Evolutionary conservation across 2,329 filamentous ascomycete genomes (phyloP).

Genomic region (Colletotrichum simmondsii): DNA sequence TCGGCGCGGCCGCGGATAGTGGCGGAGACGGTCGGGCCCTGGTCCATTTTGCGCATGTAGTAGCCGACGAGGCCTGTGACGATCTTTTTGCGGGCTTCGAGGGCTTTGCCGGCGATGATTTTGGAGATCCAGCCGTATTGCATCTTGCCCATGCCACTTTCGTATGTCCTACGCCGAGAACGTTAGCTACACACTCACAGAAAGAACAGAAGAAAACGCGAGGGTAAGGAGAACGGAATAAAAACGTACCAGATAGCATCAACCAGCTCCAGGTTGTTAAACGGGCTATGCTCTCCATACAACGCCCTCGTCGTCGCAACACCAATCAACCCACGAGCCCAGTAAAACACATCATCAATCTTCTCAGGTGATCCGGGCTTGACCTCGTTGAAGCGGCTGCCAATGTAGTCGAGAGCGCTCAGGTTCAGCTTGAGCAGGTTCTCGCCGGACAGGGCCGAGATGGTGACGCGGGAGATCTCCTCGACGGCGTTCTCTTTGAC

Average conservation of each 20-base stretch:
- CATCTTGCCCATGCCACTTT: conserved; percentile 7
- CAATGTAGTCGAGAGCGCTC: conserved; percentile 48
- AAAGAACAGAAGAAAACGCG: no score
- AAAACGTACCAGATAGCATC: neutral
- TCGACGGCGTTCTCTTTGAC: conserved; percentile 46
- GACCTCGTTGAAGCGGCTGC: conserved; percentile 40
- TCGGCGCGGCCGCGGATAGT: conserved; percentile 42
- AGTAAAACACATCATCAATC: conserved; percentile 48
- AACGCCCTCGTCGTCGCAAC: conserved; percentile 50
- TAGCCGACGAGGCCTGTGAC: conserved; percentile 42
- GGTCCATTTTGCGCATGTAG: conserved; percentile 41
- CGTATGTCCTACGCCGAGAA: neutral
- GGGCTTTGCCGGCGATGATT: conserved; percentile 39
- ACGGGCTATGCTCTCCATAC: conserved; percentile 56
- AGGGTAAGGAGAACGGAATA: neutral
- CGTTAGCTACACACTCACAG: neutral
- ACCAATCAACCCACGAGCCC: conserved; percentile 50
- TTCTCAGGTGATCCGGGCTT: conserved; percentile 10
- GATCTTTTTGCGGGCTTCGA: conserved; percentile 36
- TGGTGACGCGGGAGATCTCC: conserved; percentile 44
- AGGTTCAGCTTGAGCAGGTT: conserved; percentile 47
- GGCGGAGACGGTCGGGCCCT: conserved; percentile 40
- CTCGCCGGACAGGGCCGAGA: conserved; percentile 42
- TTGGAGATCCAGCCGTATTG: conserved; percentile 20
- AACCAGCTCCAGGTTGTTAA: conserved; percentile 37